Conservation (phyloP, 1,139 yeast species). For the Pichia sp. region DNA sequence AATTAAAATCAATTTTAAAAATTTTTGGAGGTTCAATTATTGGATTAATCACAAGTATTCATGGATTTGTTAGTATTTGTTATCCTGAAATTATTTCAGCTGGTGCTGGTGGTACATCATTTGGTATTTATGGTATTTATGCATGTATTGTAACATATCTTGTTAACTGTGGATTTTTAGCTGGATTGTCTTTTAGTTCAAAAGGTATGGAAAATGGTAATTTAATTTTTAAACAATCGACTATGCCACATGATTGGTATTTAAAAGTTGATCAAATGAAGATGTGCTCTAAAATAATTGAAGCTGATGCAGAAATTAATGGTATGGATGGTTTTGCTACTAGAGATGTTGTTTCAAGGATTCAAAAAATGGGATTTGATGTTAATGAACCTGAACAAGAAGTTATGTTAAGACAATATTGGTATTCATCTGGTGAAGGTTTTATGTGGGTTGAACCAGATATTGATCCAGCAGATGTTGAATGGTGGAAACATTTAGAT, state of each 20-base stretch:
- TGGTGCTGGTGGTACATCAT: slow-evolving; percentile 24
- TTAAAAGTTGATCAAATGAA: slow-evolving; percentile 61
- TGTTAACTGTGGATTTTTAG: slow-evolving; percentile 53
- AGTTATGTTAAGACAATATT: slow-evolving; percentile 59
- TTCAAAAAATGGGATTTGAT: slow-evolving; percentile 27
- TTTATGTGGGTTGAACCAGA: slow-evolving; percentile 79
- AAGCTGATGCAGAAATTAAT: slow-evolving; percentile 51
- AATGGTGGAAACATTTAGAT: slow-evolving; percentile 39
- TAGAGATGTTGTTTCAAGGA: slow-evolving; percentile 27
- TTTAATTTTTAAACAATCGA: slow-evolving; percentile 43
- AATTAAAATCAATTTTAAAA: slow-evolving; percentile 22
- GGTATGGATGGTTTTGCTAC: slow-evolving; percentile 38
- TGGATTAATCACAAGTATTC: slow-evolving; percentile 28
- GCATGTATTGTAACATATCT: slow-evolving; percentile 60
- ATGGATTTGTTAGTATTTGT: slow-evolving; percentile 34
- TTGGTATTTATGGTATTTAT: slow-evolving; percentile 44
- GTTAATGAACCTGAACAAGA: slow-evolving; percentile 43
- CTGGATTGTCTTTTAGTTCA: slow-evolving; percentile 45
- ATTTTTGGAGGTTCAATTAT: slow-evolving; percentile 32
- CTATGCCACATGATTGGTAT: slow-evolving; percentile 59
- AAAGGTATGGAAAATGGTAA: slow-evolving; percentile 55
- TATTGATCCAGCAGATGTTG: slow-evolving; percentile 64
- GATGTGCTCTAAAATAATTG: slow-evolving; percentile 59
- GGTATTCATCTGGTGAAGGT: slow-evolving; percentile 72
- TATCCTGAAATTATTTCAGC: slow-evolving; percentile 25